A percentile compares a stretch with the other conserved stretches of the same genome.
phyloP scores from a whole-genome alignment of 2,329 filamentous ascomycete species.

The Apiospora pterosperma region DNA sequence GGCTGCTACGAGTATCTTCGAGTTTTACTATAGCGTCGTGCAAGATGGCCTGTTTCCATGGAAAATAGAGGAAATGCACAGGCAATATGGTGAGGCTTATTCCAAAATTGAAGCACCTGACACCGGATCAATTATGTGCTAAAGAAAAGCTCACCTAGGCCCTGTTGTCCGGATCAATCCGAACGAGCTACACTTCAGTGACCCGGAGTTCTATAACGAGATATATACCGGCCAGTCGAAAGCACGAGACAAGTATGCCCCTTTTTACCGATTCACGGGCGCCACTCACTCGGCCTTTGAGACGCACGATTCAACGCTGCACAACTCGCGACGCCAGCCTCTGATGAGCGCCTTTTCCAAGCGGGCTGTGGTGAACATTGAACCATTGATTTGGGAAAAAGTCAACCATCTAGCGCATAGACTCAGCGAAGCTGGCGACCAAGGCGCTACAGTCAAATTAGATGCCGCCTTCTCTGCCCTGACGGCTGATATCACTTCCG shows the following conservation, averaged over 20 bases:
- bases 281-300: neutral
- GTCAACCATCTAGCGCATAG: neutral
- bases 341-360: neutral
- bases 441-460: neutral
- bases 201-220: neutral
- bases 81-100: slow-evolving; percentile 34
- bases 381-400: neutral
- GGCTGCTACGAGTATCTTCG: slow-evolving; percentile 4
- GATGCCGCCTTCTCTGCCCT: neutral
- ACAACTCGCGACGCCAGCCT: neutral
- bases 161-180: neutral
- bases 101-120: neutral
- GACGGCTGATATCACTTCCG: neutral
- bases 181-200: neutral
- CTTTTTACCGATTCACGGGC: neutral
- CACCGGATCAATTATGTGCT: neutral
- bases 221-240: neutral
- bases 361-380: neutral
- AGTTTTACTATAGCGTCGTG: neutral
- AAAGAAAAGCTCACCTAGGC: neutral
- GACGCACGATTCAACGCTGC: neutral
- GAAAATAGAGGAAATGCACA: slow-evolving; percentile 38
- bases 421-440: too few relatives aligned
- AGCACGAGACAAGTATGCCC: neutral
- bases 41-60: slow-evolving; percentile 38